Evolutionary conservation across 1,284 basidiomycete genomes (phyloP).

Genomic region (Apiotrichum mycotoxinovorans): DNA sequence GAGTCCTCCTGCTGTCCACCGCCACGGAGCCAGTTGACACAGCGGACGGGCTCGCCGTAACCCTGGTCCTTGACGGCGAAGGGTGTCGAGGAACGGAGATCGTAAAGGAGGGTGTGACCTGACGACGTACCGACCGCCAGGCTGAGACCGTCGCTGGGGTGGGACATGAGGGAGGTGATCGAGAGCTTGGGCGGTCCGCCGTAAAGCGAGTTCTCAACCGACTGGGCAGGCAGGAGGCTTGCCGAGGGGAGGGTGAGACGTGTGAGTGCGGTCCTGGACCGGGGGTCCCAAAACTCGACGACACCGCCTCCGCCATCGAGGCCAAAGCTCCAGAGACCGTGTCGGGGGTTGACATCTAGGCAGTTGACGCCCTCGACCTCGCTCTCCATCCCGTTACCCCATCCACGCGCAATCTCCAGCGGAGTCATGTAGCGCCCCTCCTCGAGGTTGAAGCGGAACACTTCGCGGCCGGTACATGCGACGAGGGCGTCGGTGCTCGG

Average conservation of each 20-base stretch:
- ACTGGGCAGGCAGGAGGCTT: constrained; percentile 54
- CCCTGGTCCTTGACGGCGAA: constrained; percentile 95
- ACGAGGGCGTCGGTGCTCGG: constrained; percentile 76
- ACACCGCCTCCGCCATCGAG: constrained; percentile 61
- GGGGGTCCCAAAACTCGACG: constrained; percentile 94
- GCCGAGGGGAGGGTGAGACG: constrained; percentile 69
- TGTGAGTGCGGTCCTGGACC: constrained; percentile 62
- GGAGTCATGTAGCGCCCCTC: constrained; percentile 90
- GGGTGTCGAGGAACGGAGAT: constrained; percentile 77
- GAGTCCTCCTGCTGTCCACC: constrained; percentile 72
- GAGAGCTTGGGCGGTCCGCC: constrained; percentile 54
- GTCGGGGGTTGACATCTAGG: constrained; percentile 89
- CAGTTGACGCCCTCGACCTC: constrained; percentile 77
- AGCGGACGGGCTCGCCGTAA: constrained; percentile 87
- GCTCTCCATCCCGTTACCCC: constrained; percentile 54
- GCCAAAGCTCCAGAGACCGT: constrained; percentile 87
- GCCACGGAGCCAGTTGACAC: constrained; percentile 84
- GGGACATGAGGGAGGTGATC: constrained; percentile 77
- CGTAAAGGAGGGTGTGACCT: constrained; percentile 91
- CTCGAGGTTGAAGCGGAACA: constrained; percentile 92
- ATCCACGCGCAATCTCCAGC: constrained; percentile 57
- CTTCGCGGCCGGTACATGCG: constrained; percentile 72
- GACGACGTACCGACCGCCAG: constrained; percentile 92
- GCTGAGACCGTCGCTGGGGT: constrained; percentile 78
- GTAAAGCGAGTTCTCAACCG: constrained; percentile 30